Evolutionary conservation across 2,329 filamentous ascomycete genomes (phyloP).

Genomic region (Exophiala bonariae): DNA sequence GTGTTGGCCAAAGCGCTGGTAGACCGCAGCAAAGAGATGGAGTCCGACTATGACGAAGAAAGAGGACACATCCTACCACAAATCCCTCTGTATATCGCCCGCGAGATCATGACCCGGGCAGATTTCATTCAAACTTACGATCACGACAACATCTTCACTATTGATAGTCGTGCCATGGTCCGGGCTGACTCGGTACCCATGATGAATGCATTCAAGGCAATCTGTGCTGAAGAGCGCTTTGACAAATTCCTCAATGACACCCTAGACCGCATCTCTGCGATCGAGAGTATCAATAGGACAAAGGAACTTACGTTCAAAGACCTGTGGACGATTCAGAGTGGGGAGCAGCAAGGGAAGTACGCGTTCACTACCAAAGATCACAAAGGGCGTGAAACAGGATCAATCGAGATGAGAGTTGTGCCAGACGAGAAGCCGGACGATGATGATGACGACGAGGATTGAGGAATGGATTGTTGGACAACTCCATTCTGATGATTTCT

Average conservation of each 20-base stretch:
- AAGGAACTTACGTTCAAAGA: slow-evolving; percentile 95
- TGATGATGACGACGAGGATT: slow-evolving; percentile 13
- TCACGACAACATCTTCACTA: slow-evolving; percentile 91
- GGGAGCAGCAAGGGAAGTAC: slow-evolving; percentile 63
- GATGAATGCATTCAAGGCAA: slow-evolving; percentile 86
- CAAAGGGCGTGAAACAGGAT: slow-evolving; percentile 48
- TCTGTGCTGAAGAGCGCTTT: slow-evolving; percentile 76
- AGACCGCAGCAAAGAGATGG: slow-evolving; percentile 69
- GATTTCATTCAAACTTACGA: slow-evolving; percentile 95
- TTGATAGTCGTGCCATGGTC: slow-evolving; percentile 82
- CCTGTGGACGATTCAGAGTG: slow-evolving; percentile 65
- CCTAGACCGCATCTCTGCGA: slow-evolving; percentile 80
- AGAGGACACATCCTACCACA: slow-evolving; percentile 75
- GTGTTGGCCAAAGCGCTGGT: slow-evolving; percentile 87
- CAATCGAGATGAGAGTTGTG: slow-evolving; percentile 37
- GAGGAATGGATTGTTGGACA: no score
- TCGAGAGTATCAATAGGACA: slow-evolving; percentile 91
- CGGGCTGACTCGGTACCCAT: slow-evolving; percentile 94
- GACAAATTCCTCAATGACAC: slow-evolving; percentile 80
- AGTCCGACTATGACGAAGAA: slow-evolving; percentile 66
- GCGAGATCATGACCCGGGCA: slow-evolving; percentile 90
- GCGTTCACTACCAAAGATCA: slow-evolving; percentile 55
- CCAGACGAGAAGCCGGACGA: slow-evolving; percentile 16
- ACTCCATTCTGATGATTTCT: no score
- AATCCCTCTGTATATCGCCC: slow-evolving; percentile 77